phyloP scores from a whole-genome alignment of 345 rosid genomes.

The Citrus trifoliata region DNA sequence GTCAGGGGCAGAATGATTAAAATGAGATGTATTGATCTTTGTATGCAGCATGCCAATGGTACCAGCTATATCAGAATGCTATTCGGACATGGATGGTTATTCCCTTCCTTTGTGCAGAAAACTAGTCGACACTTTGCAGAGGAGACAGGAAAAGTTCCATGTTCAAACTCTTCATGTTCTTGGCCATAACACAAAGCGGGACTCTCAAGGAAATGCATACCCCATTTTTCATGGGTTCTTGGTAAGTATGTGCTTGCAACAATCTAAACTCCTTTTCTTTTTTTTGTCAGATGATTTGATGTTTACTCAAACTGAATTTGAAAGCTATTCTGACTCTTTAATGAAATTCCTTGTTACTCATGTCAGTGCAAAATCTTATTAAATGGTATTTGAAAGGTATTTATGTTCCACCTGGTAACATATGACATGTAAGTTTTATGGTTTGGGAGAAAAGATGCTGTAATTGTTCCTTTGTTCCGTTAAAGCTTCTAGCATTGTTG shows the following conservation, averaged over 20 bases:
- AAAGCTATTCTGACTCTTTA: background rate
- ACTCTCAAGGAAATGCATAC: slow-evolving; percentile 52
- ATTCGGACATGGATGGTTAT: slow-evolving; percentile 40
- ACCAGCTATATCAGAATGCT: slow-evolving; percentile 20
- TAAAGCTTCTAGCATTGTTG: background rate
- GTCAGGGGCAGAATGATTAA: slow-evolving; percentile 21
- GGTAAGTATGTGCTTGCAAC: slow-evolving; percentile 40
- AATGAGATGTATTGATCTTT: slow-evolving; percentile 32
- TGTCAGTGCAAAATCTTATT: background rate
- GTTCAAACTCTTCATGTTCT: slow-evolving; percentile 62
- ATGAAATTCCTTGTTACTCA: background rate
- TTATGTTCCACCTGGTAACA: background rate
- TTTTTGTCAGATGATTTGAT: background rate
- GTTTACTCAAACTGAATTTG: background rate
- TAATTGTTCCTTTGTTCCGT: background rate
- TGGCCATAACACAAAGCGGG: slow-evolving; percentile 66
- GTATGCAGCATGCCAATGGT: slow-evolving; percentile 48
- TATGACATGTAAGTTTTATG: background rate
- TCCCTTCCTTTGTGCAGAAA: slow-evolving; percentile 71
- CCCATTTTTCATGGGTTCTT: slow-evolving; percentile 71
- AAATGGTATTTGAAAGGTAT: background rate
- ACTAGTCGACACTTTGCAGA: slow-evolving; percentile 56
- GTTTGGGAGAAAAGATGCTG: background rate
- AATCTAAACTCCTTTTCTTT: background rate
- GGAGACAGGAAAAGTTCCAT: slow-evolving; percentile 69